Percentiles rank a stretch among this genome's conserved stretches.
Conservation (phyloP, 2,329 filamentous ascomycete species). For the Knoxdaviesia capensis region DNA sequence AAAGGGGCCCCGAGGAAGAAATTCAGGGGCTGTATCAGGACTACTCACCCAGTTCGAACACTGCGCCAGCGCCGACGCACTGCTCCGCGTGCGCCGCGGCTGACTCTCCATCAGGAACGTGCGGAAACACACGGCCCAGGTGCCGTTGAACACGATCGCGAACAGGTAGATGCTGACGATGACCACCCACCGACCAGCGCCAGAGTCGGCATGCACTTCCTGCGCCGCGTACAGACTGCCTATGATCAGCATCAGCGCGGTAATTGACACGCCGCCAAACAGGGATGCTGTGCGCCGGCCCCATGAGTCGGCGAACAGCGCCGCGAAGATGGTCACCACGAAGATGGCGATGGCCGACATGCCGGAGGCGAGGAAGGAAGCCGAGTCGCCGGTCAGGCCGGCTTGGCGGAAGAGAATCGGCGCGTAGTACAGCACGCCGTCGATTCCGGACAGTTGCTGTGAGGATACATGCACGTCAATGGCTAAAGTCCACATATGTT, state of each 20-base stretch:
- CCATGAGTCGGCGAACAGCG: conserved; percentile 33
- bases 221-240: conserved; percentile 26
- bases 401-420: conserved; percentile 39
- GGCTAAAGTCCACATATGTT: too few species aligned
- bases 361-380: conserved; percentile 36
- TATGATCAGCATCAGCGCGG: conserved; percentile 30
- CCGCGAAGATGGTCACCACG: conserved; percentile 29
- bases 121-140: conserved; percentile 32
- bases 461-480: conserved; percentile 25
- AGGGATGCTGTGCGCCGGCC: conserved; percentile 32
- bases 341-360: conserved; percentile 37
- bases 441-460: conserved; percentile 28
- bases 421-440: conserved; percentile 41
- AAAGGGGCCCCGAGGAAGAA: too few species aligned
- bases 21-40: too few species aligned
- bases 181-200: conserved; percentile 25
- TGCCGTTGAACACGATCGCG: conserved; percentile 20
- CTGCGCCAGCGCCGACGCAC: conserved; percentile 31
- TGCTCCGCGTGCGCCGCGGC: conserved; percentile 30
- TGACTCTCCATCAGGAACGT: conserved; percentile 36
- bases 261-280: conserved; percentile 28
- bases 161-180: conserved; percentile 30
- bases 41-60: conserved; percentile 26
- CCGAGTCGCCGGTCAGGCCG: conserved; percentile 29
- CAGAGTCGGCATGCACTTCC: conserved; percentile 14